A percentile compares a stretch with the other conserved stretches of the same genome.
phyloP scores from a whole-genome alignment of 2,329 filamentous ascomycete species.

The Sclerotinia borealis region DNA sequence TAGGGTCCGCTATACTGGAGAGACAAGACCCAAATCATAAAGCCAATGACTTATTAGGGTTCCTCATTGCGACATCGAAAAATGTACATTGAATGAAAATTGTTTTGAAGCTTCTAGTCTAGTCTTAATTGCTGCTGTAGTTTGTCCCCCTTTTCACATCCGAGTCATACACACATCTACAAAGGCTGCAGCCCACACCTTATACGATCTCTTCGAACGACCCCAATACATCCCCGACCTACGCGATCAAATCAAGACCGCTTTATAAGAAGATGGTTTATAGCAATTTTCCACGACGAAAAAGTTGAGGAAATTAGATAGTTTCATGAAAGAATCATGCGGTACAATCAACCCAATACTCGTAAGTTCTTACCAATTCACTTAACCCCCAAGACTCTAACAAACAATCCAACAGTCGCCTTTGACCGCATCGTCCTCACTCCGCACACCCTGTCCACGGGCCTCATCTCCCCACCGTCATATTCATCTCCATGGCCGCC shows the following conservation, averaged over 20 bases:
- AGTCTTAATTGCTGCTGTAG: not conserved
- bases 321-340: slow-evolving; percentile 10
- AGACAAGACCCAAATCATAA: not conserved
- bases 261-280: slow-evolving; percentile 24
- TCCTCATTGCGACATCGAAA: not conserved
- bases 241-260: slow-evolving; percentile 24
- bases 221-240: slow-evolving; percentile 38
- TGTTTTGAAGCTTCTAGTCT: not conserved
- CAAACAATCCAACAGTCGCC: not conserved
- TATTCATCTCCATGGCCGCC: slow-evolving; percentile 22
- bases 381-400: not conserved
- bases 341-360: not conserved
- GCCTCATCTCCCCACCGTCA: slow-evolving; percentile 30
- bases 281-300: not conserved
- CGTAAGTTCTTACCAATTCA: not conserved
- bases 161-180: slow-evolving; percentile 34
- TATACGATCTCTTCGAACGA: slow-evolving; percentile 46
- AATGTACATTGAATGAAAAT: not conserved
- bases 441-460: slow-evolving; percentile 30
- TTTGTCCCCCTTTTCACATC: not conserved
- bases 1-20: not conserved
- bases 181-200: slow-evolving; percentile 39
- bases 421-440: slow-evolving; percentile 14
- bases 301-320: slow-evolving; percentile 2
- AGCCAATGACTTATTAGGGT: slow-evolving; percentile 1